These are phyloP conservation scores for Aspergillus cristatus DNA, from an alignment of 495 filamentous ascomycete species.

Conservation along the genomic window DNA sequence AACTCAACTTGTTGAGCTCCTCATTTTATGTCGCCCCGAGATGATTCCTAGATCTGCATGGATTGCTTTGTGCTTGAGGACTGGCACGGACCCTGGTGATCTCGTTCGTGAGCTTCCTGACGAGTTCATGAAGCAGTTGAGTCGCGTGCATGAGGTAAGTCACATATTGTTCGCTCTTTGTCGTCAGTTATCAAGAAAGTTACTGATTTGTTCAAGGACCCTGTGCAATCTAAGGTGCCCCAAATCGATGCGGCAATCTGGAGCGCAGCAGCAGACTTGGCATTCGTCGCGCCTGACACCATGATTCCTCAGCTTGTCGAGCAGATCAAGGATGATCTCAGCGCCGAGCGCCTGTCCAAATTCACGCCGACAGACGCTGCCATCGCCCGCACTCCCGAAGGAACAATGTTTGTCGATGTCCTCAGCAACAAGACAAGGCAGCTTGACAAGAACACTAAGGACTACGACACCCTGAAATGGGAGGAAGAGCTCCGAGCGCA, in stretches of 20 bases:
- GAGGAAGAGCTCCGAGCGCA: constrained; percentile 86
- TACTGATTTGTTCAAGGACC: constrained; percentile 13
- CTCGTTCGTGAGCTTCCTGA: constrained; percentile 47
- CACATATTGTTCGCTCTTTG: background rate
- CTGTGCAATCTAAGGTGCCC: constrained; percentile 31
- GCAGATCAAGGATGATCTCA: constrained; percentile 62
- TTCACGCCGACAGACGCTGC: constrained; percentile 81
- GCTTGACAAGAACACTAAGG: constrained; percentile 74
- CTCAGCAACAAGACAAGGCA: constrained; percentile 65
- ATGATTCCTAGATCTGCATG: constrained; percentile 70
- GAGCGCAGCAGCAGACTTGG: constrained; percentile 75
- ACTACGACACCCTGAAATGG: constrained; percentile 95
- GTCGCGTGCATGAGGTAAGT: constrained; percentile 22
- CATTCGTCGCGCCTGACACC: constrained; percentile 80
- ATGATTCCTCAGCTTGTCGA: constrained; percentile 68
- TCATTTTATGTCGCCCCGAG: constrained; percentile 69
- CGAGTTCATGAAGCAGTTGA: constrained; percentile 42
- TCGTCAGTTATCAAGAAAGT: background rate
- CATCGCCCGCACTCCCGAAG: constrained; percentile 82
- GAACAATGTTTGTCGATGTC: constrained; percentile 81
- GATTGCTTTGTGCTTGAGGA: constrained; percentile 77
- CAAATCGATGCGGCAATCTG: constrained; percentile 59
- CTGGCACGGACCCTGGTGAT: constrained; percentile 71
- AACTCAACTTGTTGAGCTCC: constrained; percentile 57
- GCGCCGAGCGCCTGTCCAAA: constrained; percentile 51